phyloP scores from a whole-genome alignment of 2,329 filamentous ascomycete species.

The Cladosporium sp. region DNA sequence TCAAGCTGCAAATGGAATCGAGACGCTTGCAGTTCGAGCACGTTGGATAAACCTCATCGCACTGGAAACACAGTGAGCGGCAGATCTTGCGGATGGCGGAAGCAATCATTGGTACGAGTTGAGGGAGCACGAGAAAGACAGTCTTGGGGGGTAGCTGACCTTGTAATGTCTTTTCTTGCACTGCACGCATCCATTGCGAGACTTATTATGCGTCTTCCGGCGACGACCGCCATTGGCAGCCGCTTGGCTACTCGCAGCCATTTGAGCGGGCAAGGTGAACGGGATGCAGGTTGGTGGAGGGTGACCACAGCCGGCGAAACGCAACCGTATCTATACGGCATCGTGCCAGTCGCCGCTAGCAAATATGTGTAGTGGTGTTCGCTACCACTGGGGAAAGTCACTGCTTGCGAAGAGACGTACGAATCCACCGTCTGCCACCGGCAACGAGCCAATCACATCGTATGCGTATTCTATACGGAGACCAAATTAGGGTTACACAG shows the following conservation, averaged over 20 bases:
- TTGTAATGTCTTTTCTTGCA: slow-evolving; percentile 39
- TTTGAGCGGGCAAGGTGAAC: not conserved
- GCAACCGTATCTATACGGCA: slow-evolving; percentile 1
- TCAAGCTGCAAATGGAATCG: slow-evolving; percentile 13
- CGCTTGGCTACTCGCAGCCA: not conserved
- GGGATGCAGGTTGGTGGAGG: not conserved
- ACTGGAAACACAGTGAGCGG: slow-evolving; percentile 11
- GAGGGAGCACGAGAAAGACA: not conserved
- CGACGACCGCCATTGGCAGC: slow-evolving; percentile 14
- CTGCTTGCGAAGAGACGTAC: no score
- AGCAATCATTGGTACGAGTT: not conserved
- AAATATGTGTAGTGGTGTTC: not conserved
- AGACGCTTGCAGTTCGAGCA: slow-evolving; percentile 14
- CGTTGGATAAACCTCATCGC: slow-evolving; percentile 14
- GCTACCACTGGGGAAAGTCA: not conserved
- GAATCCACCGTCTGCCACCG: not conserved
- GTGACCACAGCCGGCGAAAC: not conserved
- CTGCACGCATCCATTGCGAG: slow-evolving; percentile 35
- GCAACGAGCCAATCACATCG: not conserved
- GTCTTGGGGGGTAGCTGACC: slow-evolving; percentile 20
- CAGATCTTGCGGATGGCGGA: not conserved
- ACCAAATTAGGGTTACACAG: no score
- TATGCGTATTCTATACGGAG: not conserved
- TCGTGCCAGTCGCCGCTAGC: not conserved
- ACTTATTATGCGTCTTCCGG: slow-evolving; percentile 35